Conservation (phyloP, 306 rosid species). For the Fagus sylvatica region DNA sequence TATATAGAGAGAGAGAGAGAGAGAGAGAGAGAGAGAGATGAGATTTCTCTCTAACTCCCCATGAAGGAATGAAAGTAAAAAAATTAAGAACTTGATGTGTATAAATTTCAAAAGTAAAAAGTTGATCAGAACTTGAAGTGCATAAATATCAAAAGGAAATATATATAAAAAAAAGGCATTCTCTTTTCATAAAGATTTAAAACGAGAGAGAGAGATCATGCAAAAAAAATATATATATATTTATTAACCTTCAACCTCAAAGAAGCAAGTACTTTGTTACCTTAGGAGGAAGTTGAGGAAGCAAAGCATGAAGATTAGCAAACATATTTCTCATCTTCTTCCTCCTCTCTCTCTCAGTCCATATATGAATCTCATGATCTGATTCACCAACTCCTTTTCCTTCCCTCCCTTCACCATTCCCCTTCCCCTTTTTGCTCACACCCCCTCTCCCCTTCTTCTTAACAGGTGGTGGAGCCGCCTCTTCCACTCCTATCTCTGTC, state of each 20-base stretch:
- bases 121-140: neutral
- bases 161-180: neutral
- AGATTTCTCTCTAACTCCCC: neutral
- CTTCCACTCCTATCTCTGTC: neutral
- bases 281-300: conserved; percentile 80
- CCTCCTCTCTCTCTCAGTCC: conserved; percentile 85
- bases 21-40: neutral
- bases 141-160: neutral
- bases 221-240: neutral
- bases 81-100: neutral
- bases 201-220: neutral
- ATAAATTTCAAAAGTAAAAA: neutral
- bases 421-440: conserved; percentile 4
- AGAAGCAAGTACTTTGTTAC: conserved; percentile 31
- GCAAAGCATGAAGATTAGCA: conserved; percentile 66
- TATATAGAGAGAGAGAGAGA: neutral
- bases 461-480: neutral
- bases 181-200: neutral
- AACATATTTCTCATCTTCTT: conserved; percentile 87
- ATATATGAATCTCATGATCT: conserved; percentile 59
- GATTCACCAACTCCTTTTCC: conserved; percentile 21
- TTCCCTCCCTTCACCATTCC: neutral
- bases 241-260: neutral
- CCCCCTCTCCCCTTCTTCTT: conserved; percentile 18
- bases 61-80: neutral